Evolutionary conservation across 345 rosid species (phyloP), one percentile per base, ranked within the genome.

Genomic region (Salix exigua): DNA sequence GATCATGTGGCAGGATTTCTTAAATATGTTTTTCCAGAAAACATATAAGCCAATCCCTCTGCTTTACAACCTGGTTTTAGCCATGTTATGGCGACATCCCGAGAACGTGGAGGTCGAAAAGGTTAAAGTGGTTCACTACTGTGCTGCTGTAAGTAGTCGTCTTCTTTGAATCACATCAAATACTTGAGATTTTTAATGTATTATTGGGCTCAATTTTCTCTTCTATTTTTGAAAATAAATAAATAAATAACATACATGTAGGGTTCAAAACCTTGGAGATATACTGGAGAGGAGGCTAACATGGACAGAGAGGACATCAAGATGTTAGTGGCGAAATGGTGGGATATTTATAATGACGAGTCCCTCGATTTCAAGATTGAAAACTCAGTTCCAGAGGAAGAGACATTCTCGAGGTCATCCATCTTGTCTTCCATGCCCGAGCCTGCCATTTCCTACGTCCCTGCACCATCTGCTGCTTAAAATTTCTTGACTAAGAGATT

Each of bases 381-480:
- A 18, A 74, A 10, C 33, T 46, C 79, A 69, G 10, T 25, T 30
- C 75, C 81, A 46, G 87, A 68, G 60, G 90, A 87, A 42, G 88
- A 82, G 75, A 79, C 58, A 12, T 28, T 78, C 55, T 77, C 89
- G 2, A 87, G 73, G 81, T 33, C 91, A 9, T 75, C 78, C 23
- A 80, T 90, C 82, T 60, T 87, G 76, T 87, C 85, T 78, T 83
- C 91, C 26, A 82, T 87, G 84, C 89, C 75, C 18, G 91, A 90
- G 75, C 87, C 88, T 4, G 78, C 88, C 60, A 74, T 89, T 17
- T 74, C 93, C 75, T 91, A 79, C 71, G 18, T 89, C 44, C 85
- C 90, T 38, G 91, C 95, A 42, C 93, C 97, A 58, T 79, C 93
- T 10, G 97, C 97, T 48, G 98, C 98, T 73, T 91, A 79, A 86